These are phyloP conservation scores for Fusarium armeniacum DNA, from an alignment of 2,329 filamentous ascomycete species.

Conservation along the genomic window DNA sequence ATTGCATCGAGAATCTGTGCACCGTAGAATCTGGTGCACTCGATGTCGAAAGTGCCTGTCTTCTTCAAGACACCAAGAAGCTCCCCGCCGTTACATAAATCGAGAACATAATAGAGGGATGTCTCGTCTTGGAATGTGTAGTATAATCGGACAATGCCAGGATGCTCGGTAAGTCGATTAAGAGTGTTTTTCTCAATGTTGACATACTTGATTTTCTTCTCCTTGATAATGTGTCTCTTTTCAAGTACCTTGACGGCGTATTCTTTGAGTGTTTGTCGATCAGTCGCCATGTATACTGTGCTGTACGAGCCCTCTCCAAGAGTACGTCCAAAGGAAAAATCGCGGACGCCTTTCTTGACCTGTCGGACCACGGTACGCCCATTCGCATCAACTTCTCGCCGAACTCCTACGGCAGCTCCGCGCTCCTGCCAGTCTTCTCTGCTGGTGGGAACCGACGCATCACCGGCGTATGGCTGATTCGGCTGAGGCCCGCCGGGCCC, in stretches of 20 bases:
- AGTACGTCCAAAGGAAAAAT: conserved; percentile 92
- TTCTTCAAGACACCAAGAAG: conserved; percentile 93
- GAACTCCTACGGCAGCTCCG: conserved; percentile 87
- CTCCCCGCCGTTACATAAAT: conserved; percentile 92
- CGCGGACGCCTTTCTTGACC: conserved; percentile 96
- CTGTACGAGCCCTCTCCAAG: conserved; percentile 98
- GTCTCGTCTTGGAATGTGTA: conserved; percentile 99
- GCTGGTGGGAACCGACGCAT: conserved; percentile 65
- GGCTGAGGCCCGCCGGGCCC: conserved; percentile 39
- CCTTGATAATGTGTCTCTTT: conserved; percentile 99
- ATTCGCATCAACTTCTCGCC: conserved; percentile 86
- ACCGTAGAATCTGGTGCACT: conserved; percentile 93
- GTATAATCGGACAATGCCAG: conserved; percentile 94
- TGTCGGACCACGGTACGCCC: conserved; percentile 85
- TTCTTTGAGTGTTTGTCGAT: conserved; percentile 93
- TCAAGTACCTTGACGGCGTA: conserved; percentile 99
- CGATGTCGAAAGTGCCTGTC: conserved; percentile 92
- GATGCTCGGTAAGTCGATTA: conserved; percentile 95
- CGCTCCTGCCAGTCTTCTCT: conserved; percentile 97
- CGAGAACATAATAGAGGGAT: conserved; percentile 96
- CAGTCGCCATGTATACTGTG: conserved; percentile 91
- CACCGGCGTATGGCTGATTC: conserved; percentile 54
- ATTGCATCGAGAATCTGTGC: conserved; percentile 97
- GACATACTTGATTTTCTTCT: conserved; percentile 99
- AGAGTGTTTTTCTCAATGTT: conserved; percentile 99